Percentiles rank a stretch among this genome's conserved stretches.
Evolutionary conservation across 2,329 filamentous ascomycete genomes (phyloP).

Genomic region (Triangularia verruculosa): DNA sequence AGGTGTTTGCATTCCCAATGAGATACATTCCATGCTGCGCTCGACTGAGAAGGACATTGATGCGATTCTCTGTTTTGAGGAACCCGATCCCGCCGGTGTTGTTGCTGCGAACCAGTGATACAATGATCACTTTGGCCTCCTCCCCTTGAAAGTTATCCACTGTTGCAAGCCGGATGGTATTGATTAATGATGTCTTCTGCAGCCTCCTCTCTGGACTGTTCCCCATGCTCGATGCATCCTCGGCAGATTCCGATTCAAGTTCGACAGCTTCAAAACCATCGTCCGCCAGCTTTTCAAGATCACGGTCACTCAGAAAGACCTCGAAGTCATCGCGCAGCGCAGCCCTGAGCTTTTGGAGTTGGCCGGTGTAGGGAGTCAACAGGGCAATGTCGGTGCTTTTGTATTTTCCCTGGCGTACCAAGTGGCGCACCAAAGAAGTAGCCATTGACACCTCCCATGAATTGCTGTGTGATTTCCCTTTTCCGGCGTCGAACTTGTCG

Average conservation of each 20-base stretch:
- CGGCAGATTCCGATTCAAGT: too few relatives aligned
- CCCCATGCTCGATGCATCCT: too few relatives aligned
- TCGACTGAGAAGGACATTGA: conserved; percentile 66
- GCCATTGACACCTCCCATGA: conserved; percentile 63
- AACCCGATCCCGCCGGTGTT: conserved; percentile 58
- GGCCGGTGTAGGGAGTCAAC: conserved; percentile 63
- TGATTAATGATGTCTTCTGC: conserved; percentile 43
- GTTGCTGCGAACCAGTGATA: conserved; percentile 72
- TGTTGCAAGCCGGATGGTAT: conserved; percentile 57
- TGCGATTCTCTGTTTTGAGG: conserved; percentile 61
- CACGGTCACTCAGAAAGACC: conserved; percentile 62
- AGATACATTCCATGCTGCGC: conserved; percentile 70
- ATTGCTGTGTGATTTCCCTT: conserved; percentile 51
- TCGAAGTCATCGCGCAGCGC: conserved; percentile 50
- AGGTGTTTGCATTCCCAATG: conserved; percentile 60
- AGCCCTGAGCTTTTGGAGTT: conserved; percentile 50
- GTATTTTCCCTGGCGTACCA: conserved; percentile 64
- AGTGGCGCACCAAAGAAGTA: conserved; percentile 58
- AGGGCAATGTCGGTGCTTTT: conserved; percentile 62
- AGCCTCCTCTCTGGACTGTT: background rate
- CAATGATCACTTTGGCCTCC: conserved; percentile 67
- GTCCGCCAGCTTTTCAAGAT: conserved; percentile 51
- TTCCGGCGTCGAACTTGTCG: conserved; percentile 32
- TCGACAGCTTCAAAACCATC: conserved; percentile 33
- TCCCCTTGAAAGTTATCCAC: conserved; percentile 79